Conservation (phyloP, 305 asterid species). For the Lippia alba region DNA sequence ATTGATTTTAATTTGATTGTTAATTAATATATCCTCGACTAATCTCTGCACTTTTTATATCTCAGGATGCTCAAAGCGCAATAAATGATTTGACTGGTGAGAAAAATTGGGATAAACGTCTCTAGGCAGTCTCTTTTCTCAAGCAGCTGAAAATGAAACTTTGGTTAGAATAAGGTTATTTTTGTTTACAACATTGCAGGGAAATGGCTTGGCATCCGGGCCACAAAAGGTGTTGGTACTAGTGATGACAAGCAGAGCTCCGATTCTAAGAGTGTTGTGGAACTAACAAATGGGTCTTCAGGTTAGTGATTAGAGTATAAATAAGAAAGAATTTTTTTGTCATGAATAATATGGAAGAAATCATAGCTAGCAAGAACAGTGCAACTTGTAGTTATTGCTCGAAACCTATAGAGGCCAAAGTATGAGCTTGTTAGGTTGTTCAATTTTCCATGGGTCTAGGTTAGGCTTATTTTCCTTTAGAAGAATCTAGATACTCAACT, state of each 20-base stretch:
- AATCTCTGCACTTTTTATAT: background rate
- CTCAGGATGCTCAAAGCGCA: conserved; percentile 92
- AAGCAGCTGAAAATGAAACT: background rate
- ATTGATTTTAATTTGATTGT: conserved; percentile 15
- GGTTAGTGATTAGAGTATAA: conserved; percentile 45
- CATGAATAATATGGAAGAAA: background rate
- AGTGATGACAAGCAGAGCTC: conserved; percentile 76
- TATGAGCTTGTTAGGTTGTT: background rate
- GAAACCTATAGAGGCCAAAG: too few relatives aligned
- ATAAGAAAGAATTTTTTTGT: background rate
- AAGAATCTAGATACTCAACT: background rate
- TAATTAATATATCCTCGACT: conserved; percentile 8
- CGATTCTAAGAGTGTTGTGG: conserved; percentile 81
- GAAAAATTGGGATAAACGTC: conserved; percentile 32
- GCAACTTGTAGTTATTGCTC: too few relatives aligned
- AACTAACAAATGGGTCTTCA: conserved; percentile 76
- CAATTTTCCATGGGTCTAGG: background rate
- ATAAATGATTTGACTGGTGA: conserved; percentile 90
- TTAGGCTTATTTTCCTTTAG: background rate
- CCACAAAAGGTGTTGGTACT: conserved; percentile 82
- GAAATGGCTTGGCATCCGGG: conserved; percentile 98
- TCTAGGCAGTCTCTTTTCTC: background rate
- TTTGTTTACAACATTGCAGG: conserved; percentile 48
- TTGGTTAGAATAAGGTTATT: conserved; percentile 17
- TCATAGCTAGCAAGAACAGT: background rate